Evolutionary conservation across 345 rosid species (phyloP), one percentile per base, ranked within the genome.

Genomic region (Brassica cretica): DNA sequence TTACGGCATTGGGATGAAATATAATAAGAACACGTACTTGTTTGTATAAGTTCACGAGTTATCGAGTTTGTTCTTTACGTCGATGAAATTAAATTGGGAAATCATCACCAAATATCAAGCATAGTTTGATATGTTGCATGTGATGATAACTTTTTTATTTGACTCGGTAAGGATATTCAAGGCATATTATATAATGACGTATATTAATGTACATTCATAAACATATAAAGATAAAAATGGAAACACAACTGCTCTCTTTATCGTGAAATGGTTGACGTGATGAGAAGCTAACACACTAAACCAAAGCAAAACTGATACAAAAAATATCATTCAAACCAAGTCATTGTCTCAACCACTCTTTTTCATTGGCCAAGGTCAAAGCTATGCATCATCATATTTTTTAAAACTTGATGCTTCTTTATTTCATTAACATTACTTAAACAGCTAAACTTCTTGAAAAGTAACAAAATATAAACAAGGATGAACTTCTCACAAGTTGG

Each of bases 311-410:
- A 60, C 10, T 24, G 8, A 62, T 4, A 63, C 9, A 44, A 64
- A 61, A 58, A 27, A 25, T 37, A 62, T 79, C 12, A 11, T 70
- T 65, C 76, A 64, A 60, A 75, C 75, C 79, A 74, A 56, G 79
- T 75, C 82, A 64, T 75, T 70, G 15, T 75, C 79, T 75, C 79
- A 80, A 80, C 83, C 21, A 80, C 83, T 80, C 51, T 75, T 65
- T 61, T 64, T 64, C 68, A 16, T 32, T 64, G 72, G 76, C 79
- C 72, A 69, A 44, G 71, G 82, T 79, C 79, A 79, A 79, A 79
- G 67, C 82, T 79, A 62, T 69, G 74, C 75, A 79, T 79, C 82
- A 27, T 18, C 76, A 73, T 32, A n/a, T 49, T 30, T 16, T 5
- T 1, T 0, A 39, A 39, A 62, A 9, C 1, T 9, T 1, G 46